Percentiles rank a stretch among this genome's conserved stretches.
Evolutionary conservation across 2,329 filamentous ascomycete species (phyloP).

Genomic region (Peltaster fructicola): DNA sequence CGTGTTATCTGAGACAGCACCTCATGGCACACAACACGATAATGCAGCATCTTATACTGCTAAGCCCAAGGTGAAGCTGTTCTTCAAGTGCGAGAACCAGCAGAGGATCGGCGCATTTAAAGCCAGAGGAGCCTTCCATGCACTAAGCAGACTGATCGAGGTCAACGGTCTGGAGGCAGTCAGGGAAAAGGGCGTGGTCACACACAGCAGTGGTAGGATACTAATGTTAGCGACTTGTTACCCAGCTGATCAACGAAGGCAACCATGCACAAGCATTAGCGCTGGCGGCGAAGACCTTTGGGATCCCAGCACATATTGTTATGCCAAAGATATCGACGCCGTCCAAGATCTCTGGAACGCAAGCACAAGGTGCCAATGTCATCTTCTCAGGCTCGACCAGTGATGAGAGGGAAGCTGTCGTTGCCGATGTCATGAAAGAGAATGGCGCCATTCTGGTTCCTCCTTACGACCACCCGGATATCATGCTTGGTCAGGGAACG

Average conservation of each 20-base stretch:
- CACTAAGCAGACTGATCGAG: slow-evolving; percentile 49
- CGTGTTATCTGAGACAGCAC: slow-evolving; percentile 3
- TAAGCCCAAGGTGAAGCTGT: slow-evolving; percentile 49
- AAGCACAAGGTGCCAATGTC: slow-evolving; percentile 55
- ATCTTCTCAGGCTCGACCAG: slow-evolving; percentile 66
- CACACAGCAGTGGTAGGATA: slow-evolving; percentile 62
- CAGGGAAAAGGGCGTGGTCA: slow-evolving; percentile 52
- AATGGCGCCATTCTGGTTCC: slow-evolving; percentile 65
- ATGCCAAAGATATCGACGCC: slow-evolving; percentile 70
- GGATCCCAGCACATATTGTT: slow-evolving; percentile 65
- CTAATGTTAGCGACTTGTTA: slow-evolving; percentile 5
- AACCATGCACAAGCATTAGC: slow-evolving; percentile 87
- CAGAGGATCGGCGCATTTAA: slow-evolving; percentile 87
- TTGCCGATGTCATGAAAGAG: slow-evolving; percentile 43
- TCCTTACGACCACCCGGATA: slow-evolving; percentile 78
- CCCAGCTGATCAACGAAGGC: slow-evolving; percentile 32
- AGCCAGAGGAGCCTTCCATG: slow-evolving; percentile 75
- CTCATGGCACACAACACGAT: slow-evolving; percentile 1
- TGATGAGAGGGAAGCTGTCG: slow-evolving; percentile 59
- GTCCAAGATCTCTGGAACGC: slow-evolving; percentile 70
- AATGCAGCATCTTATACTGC: slow-evolving; percentile 26
- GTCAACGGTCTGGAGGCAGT: slow-evolving; percentile 39
- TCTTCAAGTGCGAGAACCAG: slow-evolving; percentile 88
- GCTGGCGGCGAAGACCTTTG: slow-evolving; percentile 57
- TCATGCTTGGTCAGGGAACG: slow-evolving; percentile 79